A percentile compares a stretch with the other conserved stretches of the same genome.
phyloP scores from a whole-genome alignment of 768 basidiomycete species.

The Tubosaeta sp. region DNA sequence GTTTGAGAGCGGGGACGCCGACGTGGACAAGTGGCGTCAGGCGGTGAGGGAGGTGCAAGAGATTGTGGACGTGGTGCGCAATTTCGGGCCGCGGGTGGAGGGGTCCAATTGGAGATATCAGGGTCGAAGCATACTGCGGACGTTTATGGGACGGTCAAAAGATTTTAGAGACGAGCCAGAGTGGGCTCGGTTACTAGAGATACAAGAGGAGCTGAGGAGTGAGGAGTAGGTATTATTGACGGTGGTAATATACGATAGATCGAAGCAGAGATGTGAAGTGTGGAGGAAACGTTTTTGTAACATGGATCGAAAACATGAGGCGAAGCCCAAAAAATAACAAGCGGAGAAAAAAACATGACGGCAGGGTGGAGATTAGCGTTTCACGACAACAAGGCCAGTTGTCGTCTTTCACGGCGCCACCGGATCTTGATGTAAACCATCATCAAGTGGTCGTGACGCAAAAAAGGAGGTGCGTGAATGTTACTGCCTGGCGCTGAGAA shows the following conservation, averaged over 20 bases:
- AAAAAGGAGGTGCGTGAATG: background rate
- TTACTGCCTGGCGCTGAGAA: conserved; percentile 6
- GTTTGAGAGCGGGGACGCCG: conserved; percentile 64
- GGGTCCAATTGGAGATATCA: conserved; percentile 78
- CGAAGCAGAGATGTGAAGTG: background rate
- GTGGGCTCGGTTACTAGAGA: conserved; percentile 62
- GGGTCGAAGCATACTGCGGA: conserved; percentile 80
- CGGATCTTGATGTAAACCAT: conserved; percentile 1
- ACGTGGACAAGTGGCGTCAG: conserved; percentile 65
- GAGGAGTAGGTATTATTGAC: conserved; percentile 9
- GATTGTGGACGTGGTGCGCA: conserved; percentile 74
- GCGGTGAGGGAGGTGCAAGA: conserved; percentile 80
- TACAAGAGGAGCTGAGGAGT: conserved; percentile 37
- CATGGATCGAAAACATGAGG: conserved; percentile 9
- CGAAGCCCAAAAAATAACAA: background rate
- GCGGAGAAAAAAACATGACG: background rate
- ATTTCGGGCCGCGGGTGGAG: conserved; percentile 70
- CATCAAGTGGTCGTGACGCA: background rate
- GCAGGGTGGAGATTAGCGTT: conserved; percentile 7
- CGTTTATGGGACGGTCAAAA: conserved; percentile 82
- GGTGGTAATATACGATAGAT: conserved; percentile 19
- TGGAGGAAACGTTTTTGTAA: background rate
- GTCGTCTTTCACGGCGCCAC: background rate
- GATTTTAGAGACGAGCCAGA: conserved; percentile 89
- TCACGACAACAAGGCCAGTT: conserved; percentile 13